phyloP scores from a whole-genome alignment of 2,329 filamentous ascomycete species.

The Aureobasidium zeae region DNA sequence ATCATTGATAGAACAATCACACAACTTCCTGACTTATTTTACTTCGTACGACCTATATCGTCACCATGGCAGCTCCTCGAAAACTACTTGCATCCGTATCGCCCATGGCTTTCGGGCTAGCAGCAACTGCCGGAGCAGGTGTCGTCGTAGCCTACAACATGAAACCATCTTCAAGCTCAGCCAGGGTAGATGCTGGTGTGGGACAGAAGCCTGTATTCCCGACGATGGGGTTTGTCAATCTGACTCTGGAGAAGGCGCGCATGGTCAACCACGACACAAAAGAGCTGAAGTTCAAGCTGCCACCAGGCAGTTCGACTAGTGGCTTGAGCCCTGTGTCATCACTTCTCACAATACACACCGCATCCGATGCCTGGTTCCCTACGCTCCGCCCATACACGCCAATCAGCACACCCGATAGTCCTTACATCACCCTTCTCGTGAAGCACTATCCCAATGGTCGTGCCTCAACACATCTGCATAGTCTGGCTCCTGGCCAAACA shows the following conservation, averaged over 20 bases:
- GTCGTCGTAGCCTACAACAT: slow-evolving; percentile 1
- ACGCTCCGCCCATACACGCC: slow-evolving; percentile 60
- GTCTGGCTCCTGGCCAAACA: slow-evolving; percentile 51
- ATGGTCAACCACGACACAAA: slow-evolving; percentile 52
- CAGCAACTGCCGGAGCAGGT: slow-evolving; percentile 5
- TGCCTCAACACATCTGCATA: slow-evolving; percentile 57
- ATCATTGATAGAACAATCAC: too few species aligned
- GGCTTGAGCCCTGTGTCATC: slow-evolving; percentile 40
- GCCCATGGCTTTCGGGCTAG: neutral
- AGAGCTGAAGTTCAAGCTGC: slow-evolving; percentile 47
- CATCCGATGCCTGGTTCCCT: slow-evolving; percentile 49
- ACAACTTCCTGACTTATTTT: too few species aligned
- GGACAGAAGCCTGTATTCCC: slow-evolving; percentile 16
- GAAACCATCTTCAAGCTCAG: neutral
- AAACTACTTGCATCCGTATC: slow-evolving; percentile 8
- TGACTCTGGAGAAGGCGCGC: slow-evolving; percentile 45
- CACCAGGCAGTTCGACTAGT: slow-evolving; percentile 37
- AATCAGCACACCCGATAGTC: slow-evolving; percentile 48
- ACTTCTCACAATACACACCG: slow-evolving; percentile 52
- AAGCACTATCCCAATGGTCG: slow-evolving; percentile 60
- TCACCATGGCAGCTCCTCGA: slow-evolving; percentile 4
- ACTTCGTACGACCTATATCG: too few species aligned
- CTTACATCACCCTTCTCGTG: slow-evolving; percentile 54
- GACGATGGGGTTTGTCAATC: slow-evolving; percentile 33
- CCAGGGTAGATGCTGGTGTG: neutral